phyloP scores from a whole-genome alignment of 345 rosid genomes.

The Lumnitzera littorea region DNA sequence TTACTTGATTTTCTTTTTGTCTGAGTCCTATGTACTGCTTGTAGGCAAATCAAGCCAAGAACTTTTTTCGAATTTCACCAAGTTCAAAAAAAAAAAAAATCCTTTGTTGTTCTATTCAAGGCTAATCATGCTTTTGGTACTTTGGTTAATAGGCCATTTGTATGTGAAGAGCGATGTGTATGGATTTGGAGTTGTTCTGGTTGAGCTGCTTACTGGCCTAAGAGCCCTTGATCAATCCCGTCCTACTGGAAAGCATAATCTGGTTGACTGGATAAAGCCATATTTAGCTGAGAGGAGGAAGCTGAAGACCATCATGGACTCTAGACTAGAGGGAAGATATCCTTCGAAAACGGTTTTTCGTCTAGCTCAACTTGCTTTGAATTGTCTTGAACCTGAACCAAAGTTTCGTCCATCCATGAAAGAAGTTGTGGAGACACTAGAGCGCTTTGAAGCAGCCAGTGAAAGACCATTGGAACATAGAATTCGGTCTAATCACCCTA shows the following conservation, averaged over 20 bases:
- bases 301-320: conserved; percentile 61
- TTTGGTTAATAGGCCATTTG: conserved; percentile 62
- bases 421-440: conserved; percentile 67
- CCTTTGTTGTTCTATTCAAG: neutral
- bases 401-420: conserved; percentile 79
- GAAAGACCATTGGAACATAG: conserved; percentile 50
- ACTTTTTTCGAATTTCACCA: too few species aligned
- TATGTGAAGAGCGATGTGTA: conserved; percentile 94
- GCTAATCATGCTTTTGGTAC: neutral
- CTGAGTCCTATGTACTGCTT: neutral
- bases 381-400: conserved; percentile 62
- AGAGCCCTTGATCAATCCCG: conserved; percentile 80
- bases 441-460: conserved; percentile 41
- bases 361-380: conserved; percentile 65
- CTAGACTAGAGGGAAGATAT: conserved; percentile 67
- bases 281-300: conserved; percentile 58
- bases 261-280: conserved; percentile 86
- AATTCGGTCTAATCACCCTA: conserved; percentile 24
- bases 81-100: too few species aligned
- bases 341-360: conserved; percentile 59
- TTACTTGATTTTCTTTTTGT: neutral
- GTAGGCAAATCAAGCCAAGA: neutral
- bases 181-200: conserved; percentile 86
- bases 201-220: conserved; percentile 77
- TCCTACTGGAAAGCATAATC: conserved; percentile 57